Conservation (phyloP, 2,329 filamentous ascomycete species). For the Teratosphaeria nubilosa region DNA sequence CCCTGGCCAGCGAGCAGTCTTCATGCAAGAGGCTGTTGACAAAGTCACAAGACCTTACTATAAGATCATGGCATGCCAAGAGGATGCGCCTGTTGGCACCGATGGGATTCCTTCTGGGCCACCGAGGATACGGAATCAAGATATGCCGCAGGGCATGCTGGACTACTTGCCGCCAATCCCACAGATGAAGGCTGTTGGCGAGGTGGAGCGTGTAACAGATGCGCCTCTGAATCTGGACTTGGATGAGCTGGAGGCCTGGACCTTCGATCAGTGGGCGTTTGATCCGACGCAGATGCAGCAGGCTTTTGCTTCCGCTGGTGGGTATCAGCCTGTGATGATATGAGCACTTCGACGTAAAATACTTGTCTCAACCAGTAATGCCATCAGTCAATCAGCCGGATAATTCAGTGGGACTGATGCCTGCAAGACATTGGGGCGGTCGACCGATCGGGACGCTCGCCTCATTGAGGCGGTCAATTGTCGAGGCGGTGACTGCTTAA, state of each 20-base stretch:
- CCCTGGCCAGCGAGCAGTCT: constrained; percentile 11
- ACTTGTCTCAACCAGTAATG: too few relatives aligned
- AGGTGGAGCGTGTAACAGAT: constrained; percentile 1
- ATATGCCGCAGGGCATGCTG: constrained; percentile 5
- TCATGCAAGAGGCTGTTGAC: constrained; percentile 25
- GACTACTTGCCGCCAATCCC: constrained; percentile 8
- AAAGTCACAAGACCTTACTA: constrained; percentile 19
- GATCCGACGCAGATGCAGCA: constrained; percentile 10
- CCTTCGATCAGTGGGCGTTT: constrained; percentile 22
- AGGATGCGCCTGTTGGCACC: constrained; percentile 7
- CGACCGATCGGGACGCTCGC: too few relatives aligned
- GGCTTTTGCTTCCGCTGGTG: neutral
- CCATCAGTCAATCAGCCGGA: too few relatives aligned
- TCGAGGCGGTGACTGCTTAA: too few relatives aligned
- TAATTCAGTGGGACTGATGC: too few relatives aligned
- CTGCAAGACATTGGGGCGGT: too few relatives aligned
- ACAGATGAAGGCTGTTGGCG: neutral
- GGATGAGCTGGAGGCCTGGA: constrained; percentile 24
- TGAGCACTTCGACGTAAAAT: neutral
- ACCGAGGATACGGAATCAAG: neutral
- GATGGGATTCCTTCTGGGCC: neutral
- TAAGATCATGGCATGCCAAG: constrained; percentile 24
- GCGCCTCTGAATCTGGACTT: constrained; percentile 12
- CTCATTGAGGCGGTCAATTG: too few relatives aligned
- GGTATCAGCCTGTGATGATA: neutral